These are phyloP conservation scores for Colletotrichum tofieldiae DNA, from an alignment of 2,329 filamentous ascomycete species.

Conservation along the genomic window DNA sequence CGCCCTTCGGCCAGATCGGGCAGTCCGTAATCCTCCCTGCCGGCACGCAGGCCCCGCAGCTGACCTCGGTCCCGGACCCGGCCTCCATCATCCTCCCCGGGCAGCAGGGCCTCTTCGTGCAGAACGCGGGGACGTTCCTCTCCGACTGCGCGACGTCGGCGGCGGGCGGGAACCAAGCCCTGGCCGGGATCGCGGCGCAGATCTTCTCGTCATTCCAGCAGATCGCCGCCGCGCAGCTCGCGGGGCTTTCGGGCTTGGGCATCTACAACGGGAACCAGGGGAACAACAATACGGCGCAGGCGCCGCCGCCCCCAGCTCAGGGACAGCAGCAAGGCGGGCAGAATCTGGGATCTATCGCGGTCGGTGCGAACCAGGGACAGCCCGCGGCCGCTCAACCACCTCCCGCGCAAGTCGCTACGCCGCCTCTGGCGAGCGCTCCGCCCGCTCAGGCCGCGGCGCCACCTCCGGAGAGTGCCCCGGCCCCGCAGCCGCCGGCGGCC, in stretches of 20 bases:
- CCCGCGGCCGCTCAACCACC: slow-evolving; percentile 12
- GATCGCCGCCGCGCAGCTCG: slow-evolving; percentile 49
- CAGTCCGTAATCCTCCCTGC: slow-evolving; percentile 55
- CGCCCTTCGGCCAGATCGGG: slow-evolving; percentile 54
- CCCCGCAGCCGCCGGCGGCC: slow-evolving; percentile 20
- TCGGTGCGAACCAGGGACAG: neutral
- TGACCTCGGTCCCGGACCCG: slow-evolving; percentile 55
- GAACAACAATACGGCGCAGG: slow-evolving; percentile 20
- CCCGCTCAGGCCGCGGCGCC: neutral
- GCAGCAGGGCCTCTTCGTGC: slow-evolving; percentile 53
- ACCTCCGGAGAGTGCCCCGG: slow-evolving; percentile 1
- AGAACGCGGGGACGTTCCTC: slow-evolving; percentile 52
- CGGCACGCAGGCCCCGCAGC: slow-evolving; percentile 50
- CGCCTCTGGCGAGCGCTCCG: slow-evolving; percentile 6
- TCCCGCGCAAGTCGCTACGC: slow-evolving; percentile 20
- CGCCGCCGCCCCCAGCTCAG: neutral
- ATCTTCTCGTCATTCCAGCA: slow-evolving; percentile 51
- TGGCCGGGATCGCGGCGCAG: slow-evolving; percentile 20
- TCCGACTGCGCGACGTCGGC: slow-evolving; percentile 52
- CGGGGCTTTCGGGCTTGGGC: slow-evolving; percentile 44
- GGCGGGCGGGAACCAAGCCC: slow-evolving; percentile 36
- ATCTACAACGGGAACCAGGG: slow-evolving; percentile 25
- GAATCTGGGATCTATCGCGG: too few species aligned
- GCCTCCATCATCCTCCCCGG: slow-evolving; percentile 56
- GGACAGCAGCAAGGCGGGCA: too few species aligned